These are phyloP conservation scores for Cytospora piceicola DNA, from an alignment of 2,329 filamentous ascomycete species.

Conservation along the genomic window DNA sequence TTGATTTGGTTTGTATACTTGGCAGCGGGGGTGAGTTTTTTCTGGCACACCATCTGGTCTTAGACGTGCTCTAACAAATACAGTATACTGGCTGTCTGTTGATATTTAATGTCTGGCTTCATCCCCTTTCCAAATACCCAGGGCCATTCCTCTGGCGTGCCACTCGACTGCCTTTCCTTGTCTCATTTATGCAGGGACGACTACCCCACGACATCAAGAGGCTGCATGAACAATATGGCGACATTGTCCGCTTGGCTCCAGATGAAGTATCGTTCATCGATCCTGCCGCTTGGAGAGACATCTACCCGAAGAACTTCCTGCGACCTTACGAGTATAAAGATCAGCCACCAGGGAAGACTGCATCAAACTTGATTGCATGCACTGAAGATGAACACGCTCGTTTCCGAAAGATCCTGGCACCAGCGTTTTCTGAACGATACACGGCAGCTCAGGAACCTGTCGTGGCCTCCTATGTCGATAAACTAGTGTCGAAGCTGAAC, in stretches of 20 bases:
- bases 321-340: slow-evolving; percentile 14
- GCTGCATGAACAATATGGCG: slow-evolving; percentile 43
- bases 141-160: slow-evolving; percentile 22
- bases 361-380: slow-evolving; percentile 20
- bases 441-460: slow-evolving; percentile 13
- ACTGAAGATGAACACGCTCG: slow-evolving; percentile 21
- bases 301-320: slow-evolving; percentile 37
- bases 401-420: slow-evolving; percentile 11
- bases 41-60: neutral
- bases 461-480: slow-evolving; percentile 13
- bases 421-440: slow-evolving; percentile 21
- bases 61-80: neutral
- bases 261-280: slow-evolving; percentile 45
- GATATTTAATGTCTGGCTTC: slow-evolving; percentile 22
- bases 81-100: neutral
- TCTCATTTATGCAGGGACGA: slow-evolving; percentile 19
- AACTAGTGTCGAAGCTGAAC: slow-evolving; percentile 6
- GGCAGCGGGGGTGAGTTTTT: neutral
- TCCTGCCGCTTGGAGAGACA: slow-evolving; percentile 43
- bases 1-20: neutral
- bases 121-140: slow-evolving; percentile 18
- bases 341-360: slow-evolving; percentile 16
- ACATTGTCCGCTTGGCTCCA: slow-evolving; percentile 45
- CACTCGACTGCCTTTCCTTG: slow-evolving; percentile 16
- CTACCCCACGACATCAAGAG: slow-evolving; percentile 26